phyloP scores from a whole-genome alignment of 805 yeast genomes.

The Pichia exigua region DNA sequence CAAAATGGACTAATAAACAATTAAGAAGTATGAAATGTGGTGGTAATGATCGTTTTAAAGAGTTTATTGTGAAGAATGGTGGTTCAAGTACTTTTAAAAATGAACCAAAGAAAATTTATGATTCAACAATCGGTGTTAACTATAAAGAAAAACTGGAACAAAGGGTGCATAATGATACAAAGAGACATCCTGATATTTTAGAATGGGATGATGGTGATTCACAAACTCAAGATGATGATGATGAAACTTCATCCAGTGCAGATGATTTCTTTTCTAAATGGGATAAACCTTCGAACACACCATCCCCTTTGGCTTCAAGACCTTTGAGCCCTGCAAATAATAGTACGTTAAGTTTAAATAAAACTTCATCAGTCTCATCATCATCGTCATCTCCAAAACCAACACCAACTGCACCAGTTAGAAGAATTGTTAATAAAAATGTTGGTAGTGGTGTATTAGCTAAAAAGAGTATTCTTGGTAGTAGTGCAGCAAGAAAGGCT shows the following conservation, averaged over 20 bases:
- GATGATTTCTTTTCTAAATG: conserved; percentile 91
- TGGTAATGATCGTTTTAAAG: conserved; percentile 83
- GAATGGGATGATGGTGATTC: conserved; percentile 47
- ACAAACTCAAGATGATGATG: conserved; percentile 48
- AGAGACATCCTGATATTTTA: conserved; percentile 62
- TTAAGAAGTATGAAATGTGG: conserved; percentile 89
- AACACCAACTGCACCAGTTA: conserved; percentile 27
- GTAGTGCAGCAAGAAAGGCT: conserved; percentile 46
- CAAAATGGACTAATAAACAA: conserved; percentile 84
- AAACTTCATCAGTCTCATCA: background rate
- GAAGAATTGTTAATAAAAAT: conserved; percentile 27
- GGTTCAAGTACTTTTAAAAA: conserved; percentile 64
- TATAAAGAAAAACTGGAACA: conserved; percentile 75
- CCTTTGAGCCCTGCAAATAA: conserved; percentile 34
- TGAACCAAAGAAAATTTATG: conserved; percentile 73
- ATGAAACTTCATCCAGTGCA: conserved; percentile 36
- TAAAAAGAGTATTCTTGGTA: conserved; percentile 32
- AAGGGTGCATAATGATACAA: conserved; percentile 58
- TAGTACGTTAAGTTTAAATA: background rate
- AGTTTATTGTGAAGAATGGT: conserved; percentile 75
- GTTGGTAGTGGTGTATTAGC: conserved; percentile 11
- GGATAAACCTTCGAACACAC: conserved; percentile 65
- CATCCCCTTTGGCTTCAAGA: conserved; percentile 41
- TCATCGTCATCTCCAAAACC: conserved; percentile 11
- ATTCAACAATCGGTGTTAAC: conserved; percentile 67